Percentiles rank a stretch among this genome's conserved stretches.
These are phyloP conservation scores for Torulaspora franciscae DNA, from an alignment of 805 yeast genomes.

Conservation along the genomic window DNA sequence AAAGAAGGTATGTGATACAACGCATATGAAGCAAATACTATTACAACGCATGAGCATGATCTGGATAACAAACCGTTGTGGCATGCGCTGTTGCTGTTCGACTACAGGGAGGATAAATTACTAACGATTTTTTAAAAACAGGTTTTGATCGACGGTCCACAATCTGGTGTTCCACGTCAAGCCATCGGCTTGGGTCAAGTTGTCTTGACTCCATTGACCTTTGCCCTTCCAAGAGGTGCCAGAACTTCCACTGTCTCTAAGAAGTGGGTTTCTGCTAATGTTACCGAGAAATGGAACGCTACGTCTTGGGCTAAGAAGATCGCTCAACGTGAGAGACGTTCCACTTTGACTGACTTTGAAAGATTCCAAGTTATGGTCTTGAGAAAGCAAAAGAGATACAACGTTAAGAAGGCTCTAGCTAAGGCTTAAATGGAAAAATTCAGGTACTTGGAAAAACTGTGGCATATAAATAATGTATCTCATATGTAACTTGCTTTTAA, in stretches of 20 bases:
- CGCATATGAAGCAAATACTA: background rate
- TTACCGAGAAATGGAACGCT: constrained; percentile 85
- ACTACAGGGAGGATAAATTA: background rate
- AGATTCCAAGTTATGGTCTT: constrained; percentile 98
- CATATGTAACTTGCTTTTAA: constrained; percentile 16
- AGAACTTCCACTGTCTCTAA: constrained; percentile 79
- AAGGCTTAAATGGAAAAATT: constrained; percentile 60
- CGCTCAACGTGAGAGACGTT: constrained; percentile 90
- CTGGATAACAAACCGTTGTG: background rate
- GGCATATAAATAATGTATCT: constrained; percentile 12
- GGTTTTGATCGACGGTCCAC: constrained; percentile 96
- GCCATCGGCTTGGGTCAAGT: constrained; percentile 81
- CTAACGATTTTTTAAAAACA: constrained; percentile 30
- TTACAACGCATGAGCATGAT: background rate
- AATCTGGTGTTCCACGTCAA: constrained; percentile 85
- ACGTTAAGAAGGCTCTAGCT: constrained; percentile 94
- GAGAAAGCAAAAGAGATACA: constrained; percentile 95
- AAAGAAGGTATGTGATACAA: constrained; percentile 75
- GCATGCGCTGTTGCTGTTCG: background rate
- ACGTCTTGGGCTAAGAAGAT: constrained; percentile 98
- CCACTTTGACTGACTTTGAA: constrained; percentile 92
- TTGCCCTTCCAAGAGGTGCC: constrained; percentile 92
- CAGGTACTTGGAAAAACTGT: constrained; percentile 7
- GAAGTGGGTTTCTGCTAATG: constrained; percentile 89
- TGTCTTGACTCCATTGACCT: constrained; percentile 87